A percentile compares a stretch with the other conserved stretches of the same genome.
These are phyloP conservation scores for Aspergillus coremiiformis DNA, from an alignment of 495 filamentous ascomycete species.

Conservation along the genomic window DNA sequence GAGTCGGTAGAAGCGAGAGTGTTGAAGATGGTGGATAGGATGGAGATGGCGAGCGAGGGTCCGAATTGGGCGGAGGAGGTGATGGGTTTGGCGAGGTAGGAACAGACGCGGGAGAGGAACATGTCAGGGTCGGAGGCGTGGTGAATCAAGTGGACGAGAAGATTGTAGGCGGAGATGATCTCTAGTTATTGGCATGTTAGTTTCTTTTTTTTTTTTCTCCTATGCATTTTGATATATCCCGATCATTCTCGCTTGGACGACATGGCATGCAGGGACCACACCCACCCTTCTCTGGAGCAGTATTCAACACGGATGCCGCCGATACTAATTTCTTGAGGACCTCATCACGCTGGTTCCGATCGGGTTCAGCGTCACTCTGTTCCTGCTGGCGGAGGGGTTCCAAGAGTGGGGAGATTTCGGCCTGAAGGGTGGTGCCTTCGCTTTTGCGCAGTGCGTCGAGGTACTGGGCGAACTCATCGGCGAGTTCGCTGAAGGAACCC, in stretches of 20 bases:
- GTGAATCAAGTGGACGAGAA: constrained; percentile 84
- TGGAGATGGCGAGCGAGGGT: constrained; percentile 71
- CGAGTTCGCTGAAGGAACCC: constrained; percentile 80
- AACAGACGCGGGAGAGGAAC: constrained; percentile 80
- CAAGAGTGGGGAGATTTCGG: constrained; percentile 67
- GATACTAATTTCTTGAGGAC: constrained; percentile 81
- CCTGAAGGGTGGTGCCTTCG: constrained; percentile 45
- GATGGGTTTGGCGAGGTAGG: constrained; percentile 79
- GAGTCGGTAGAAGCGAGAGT: constrained; percentile 68
- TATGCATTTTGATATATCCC: not conserved
- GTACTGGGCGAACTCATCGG: constrained; percentile 81
- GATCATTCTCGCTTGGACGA: not conserved
- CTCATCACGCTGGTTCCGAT: constrained; percentile 66
- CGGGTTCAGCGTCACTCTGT: constrained; percentile 37
- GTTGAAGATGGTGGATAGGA: constrained; percentile 95
- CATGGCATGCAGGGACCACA: constrained; percentile 13
- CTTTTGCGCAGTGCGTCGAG: constrained; percentile 57
- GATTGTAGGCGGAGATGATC: constrained; percentile 90
- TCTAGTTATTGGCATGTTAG: constrained; percentile 44
- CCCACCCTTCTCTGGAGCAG: constrained; percentile 78
- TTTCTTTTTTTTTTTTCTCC: constrained; percentile 14
- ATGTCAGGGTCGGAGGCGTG: constrained; percentile 74
- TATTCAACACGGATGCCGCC: constrained; percentile 62
- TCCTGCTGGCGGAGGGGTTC: constrained; percentile 48
- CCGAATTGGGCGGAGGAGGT: constrained; percentile 78